phyloP scores from a whole-genome alignment of 2,329 filamentous ascomycete species.

The Cadophora sp. region DNA sequence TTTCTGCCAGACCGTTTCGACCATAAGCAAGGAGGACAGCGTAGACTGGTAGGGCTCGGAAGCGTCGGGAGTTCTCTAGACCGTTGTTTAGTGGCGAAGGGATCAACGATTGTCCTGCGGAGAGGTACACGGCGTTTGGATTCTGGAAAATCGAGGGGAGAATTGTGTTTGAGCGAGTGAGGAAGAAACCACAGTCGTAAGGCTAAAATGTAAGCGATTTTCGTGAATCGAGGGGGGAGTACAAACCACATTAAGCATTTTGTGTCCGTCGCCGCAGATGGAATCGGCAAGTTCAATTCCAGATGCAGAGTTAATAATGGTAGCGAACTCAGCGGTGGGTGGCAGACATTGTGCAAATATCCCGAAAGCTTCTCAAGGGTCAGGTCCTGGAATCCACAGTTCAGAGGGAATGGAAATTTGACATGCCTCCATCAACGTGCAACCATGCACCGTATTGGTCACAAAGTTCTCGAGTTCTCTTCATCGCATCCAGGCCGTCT shows the following conservation, averaged over 20 bases:
- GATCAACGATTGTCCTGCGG: constrained; percentile 55
- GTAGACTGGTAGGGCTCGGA: constrained; percentile 90
- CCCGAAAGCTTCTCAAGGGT: constrained; percentile 71
- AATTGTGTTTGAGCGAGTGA: constrained; percentile 68
- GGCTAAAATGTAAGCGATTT: constrained; percentile 52
- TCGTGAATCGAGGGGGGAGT: neutral
- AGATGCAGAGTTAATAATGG: constrained; percentile 57
- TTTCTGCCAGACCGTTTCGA: constrained; percentile 67
- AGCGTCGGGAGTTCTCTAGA: constrained; percentile 89
- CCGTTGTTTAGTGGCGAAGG: constrained; percentile 87
- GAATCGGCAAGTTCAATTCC: constrained; percentile 86
- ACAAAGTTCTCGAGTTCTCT: constrained; percentile 70
- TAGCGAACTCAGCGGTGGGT: constrained; percentile 59
- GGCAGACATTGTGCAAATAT: constrained; percentile 76
- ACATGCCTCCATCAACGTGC: constrained; percentile 79
- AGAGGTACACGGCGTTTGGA: constrained; percentile 83
- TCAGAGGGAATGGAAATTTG: neutral
- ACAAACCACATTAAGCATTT: constrained; percentile 85
- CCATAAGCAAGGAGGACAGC: constrained; percentile 80
- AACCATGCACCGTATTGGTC: constrained; percentile 82
- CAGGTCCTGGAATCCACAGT: neutral
- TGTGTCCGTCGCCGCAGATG: constrained; percentile 86
- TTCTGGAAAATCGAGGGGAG: constrained; percentile 77
- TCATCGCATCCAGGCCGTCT: constrained; percentile 52
- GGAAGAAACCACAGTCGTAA: constrained; percentile 92